phyloP scores from a whole-genome alignment of 768 basidiomycete genomes.

The Mycena maculata region DNA sequence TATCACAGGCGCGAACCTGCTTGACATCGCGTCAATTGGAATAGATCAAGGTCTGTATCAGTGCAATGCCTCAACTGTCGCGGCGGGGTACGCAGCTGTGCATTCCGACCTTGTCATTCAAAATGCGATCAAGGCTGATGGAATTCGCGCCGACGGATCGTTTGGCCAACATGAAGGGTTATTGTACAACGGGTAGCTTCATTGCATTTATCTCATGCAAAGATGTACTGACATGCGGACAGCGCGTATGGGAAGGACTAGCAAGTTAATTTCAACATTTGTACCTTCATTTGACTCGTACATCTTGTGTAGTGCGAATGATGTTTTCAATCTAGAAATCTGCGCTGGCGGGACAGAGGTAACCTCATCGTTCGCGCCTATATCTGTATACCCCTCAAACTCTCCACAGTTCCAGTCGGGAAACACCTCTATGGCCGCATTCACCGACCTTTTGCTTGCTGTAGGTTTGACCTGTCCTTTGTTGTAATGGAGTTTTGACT shows the following conservation, averaged over 20 bases:
- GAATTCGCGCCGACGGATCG: slow-evolving; percentile 49
- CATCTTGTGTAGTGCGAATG: slow-evolving; percentile 50
- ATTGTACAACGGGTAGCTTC: slow-evolving; percentile 61
- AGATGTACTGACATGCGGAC: background rate
- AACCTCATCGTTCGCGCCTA: no score
- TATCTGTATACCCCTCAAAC: no score
- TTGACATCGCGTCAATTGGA: slow-evolving; percentile 60
- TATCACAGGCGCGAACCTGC: slow-evolving; percentile 66
- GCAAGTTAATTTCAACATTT: slow-evolving; percentile 12
- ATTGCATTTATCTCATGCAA: background rate
- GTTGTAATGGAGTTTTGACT: background rate
- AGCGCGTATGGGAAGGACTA: slow-evolving; percentile 37
- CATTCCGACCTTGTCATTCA: slow-evolving; percentile 55
- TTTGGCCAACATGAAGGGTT: slow-evolving; percentile 54
- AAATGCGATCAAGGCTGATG: slow-evolving; percentile 53
- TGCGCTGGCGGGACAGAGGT: slow-evolving; percentile 59
- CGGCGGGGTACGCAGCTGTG: slow-evolving; percentile 48
- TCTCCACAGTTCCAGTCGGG: slow-evolving; percentile 54
- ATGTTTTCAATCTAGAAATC: slow-evolving; percentile 60
- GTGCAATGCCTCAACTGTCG: slow-evolving; percentile 44
- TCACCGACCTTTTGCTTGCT: slow-evolving; percentile 54
- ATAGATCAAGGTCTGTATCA: slow-evolving; percentile 51
- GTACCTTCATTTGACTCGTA: no score
- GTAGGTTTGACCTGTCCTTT: slow-evolving; percentile 10
- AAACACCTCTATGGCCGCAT: slow-evolving; percentile 43